Percentiles rank a stretch among this genome's conserved stretches.
Conservation (phyloP, 495 filamentous ascomycete species). For the Pyronema omphalodes region DNA sequence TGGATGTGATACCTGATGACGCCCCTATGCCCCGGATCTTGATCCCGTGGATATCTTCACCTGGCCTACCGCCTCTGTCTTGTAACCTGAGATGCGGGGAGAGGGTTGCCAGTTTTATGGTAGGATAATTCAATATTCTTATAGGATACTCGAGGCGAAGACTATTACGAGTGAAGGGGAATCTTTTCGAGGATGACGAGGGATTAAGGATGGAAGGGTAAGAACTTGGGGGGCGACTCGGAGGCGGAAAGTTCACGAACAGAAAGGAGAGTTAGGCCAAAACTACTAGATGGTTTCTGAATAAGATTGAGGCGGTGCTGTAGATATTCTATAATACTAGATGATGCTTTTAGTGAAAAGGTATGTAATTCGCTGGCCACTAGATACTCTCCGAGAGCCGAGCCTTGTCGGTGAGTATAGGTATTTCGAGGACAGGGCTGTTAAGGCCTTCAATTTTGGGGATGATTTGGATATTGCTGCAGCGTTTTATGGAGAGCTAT, state of each 20-base stretch:
- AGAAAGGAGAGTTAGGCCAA: constrained; percentile 16
- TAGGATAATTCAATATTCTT: constrained; percentile 13
- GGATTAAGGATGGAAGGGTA: constrained; percentile 16
- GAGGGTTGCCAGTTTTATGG: constrained; percentile 31
- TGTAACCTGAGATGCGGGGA: constrained; percentile 26
- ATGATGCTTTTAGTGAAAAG: no score
- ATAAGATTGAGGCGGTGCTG: constrained; percentile 31
- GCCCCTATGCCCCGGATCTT: constrained; percentile 1
- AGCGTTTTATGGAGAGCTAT: constrained; percentile 33
- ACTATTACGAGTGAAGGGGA: constrained; percentile 1
- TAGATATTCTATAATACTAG: constrained; percentile 31
- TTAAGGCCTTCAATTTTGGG: constrained; percentile 32
- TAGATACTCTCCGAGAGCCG: no score
- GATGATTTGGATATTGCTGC: constrained; percentile 35
- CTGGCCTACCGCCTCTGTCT: constrained; percentile 32
- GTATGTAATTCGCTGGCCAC: no score
- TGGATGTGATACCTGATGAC: neutral
- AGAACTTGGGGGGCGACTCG: constrained; percentile 16
- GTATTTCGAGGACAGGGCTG: constrained; percentile 28
- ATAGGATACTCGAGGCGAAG: neutral
- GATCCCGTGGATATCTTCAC: constrained; percentile 15
- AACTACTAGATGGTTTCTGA: constrained; percentile 31
- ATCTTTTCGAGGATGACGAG: constrained; percentile 9
- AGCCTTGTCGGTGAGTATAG: no score
- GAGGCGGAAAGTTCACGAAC: neutral